Percentiles rank a stretch among this genome's conserved stretches.
Conservation (phyloP, 768 basidiomycete genomes). For the Phylloporus scabripes region DNA sequence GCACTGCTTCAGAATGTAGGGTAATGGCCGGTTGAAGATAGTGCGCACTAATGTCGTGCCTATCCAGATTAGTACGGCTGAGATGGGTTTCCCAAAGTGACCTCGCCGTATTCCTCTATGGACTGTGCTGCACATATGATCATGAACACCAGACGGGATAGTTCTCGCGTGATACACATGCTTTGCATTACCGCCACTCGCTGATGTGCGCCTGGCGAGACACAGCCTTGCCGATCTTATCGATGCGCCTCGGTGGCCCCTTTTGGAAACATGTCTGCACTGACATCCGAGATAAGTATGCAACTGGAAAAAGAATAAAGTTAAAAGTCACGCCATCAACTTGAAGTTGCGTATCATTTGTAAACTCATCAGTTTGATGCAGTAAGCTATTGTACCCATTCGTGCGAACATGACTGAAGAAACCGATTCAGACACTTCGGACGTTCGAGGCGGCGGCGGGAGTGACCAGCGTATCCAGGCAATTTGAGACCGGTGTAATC, state of each 20-base stretch:
- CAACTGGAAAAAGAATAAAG: conserved; percentile 16
- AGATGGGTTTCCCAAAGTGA: conserved; percentile 15
- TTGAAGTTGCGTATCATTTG: conserved; percentile 13
- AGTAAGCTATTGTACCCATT: background rate
- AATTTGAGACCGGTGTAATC: background rate
- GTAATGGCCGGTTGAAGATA: conserved; percentile 16
- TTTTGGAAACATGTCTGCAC: conserved; percentile 11
- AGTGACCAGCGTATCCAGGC: background rate
- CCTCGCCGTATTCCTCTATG: conserved; percentile 3
- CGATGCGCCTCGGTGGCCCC: conserved; percentile 25
- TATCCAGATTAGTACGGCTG: conserved; percentile 23
- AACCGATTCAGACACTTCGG: conserved; percentile 17
- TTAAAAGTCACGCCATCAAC: conserved; percentile 11
- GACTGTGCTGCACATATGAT: conserved; percentile 16
- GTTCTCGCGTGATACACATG: conserved; percentile 14
- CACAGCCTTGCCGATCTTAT: conserved; percentile 20
- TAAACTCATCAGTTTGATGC: conserved; percentile 11
- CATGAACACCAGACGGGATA: conserved; percentile 12
- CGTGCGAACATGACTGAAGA: conserved; percentile 3
- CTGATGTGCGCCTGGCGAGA: conserved; percentile 10
- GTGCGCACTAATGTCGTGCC: conserved; percentile 18
- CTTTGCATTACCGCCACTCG: conserved; percentile 14
- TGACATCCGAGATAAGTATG: conserved; percentile 20
- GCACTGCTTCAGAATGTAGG: conserved; percentile 10
- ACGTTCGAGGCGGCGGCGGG: background rate